These are phyloP conservation scores for Fusarium humuli DNA, from an alignment of 2,329 filamentous ascomycete species.

Conservation along the genomic window DNA sequence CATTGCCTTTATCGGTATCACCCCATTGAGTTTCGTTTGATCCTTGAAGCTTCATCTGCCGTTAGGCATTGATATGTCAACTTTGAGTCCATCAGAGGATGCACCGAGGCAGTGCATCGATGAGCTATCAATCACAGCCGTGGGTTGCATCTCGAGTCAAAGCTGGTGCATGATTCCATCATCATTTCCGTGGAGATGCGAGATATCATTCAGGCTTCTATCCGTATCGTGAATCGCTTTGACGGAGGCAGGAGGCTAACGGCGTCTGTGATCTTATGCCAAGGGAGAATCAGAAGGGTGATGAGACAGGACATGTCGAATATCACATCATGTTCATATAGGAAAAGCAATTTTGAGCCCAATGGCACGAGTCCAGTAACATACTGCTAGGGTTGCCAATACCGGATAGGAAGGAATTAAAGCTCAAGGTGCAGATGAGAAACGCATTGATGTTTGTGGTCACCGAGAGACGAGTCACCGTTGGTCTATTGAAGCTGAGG, in stretches of 20 bases:
- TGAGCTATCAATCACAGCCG: neutral
- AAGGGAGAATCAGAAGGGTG: neutral
- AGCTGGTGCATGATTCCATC: neutral
- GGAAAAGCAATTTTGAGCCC: conserved; percentile 1
- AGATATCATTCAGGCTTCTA: neutral
- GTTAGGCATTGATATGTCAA: neutral
- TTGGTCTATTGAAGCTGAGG: conserved; percentile 24
- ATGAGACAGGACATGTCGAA: conserved; percentile 17
- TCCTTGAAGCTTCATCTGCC: neutral
- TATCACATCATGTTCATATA: conserved; percentile 8
- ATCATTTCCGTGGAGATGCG: neutral
- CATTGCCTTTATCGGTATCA: conserved; percentile 5
- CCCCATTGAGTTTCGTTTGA: neutral
- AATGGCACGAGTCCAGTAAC: neutral
- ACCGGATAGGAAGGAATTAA: neutral
- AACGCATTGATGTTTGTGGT: conserved; percentile 16
- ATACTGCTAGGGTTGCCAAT: neutral
- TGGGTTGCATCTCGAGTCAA: neutral
- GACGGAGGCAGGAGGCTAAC: neutral
- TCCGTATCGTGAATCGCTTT: neutral
- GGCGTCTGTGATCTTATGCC: neutral
- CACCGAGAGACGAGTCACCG: neutral
- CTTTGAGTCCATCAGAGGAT: neutral
- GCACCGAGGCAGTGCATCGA: neutral
- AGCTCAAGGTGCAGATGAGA: neutral